Evolutionary conservation across 2,329 filamentous ascomycete genomes (phyloP).

Genomic region (Curvularia eragrostidis): DNA sequence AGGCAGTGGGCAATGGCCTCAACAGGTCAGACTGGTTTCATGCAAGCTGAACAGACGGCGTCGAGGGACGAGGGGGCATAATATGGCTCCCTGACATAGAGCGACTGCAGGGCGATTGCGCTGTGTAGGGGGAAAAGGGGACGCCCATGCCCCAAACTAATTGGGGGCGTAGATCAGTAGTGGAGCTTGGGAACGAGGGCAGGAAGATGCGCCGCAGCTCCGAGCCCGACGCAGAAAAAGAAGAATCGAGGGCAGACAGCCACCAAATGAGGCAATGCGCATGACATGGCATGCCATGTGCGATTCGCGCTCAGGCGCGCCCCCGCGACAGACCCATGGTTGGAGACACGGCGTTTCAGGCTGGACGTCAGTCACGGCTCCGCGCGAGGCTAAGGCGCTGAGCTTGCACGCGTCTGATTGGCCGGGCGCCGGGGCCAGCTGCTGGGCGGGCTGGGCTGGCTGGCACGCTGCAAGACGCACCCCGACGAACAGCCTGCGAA

Average conservation of each 20-base stretch:
- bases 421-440: slow-evolving; percentile 5
- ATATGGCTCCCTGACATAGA: slow-evolving; percentile 31
- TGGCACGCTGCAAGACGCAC: slow-evolving; percentile 11
- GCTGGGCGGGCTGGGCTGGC: slow-evolving; percentile 2
- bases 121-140: slow-evolving; percentile 39
- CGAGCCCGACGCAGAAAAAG: slow-evolving; percentile 14
- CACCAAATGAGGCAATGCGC: neutral
- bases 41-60: slow-evolving; percentile 22
- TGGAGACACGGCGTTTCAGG: neutral
- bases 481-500: slow-evolving; percentile 17
- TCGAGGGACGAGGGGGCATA: slow-evolving; percentile 33
- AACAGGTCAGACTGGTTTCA: slow-evolving; percentile 37
- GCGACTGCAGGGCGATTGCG: slow-evolving; percentile 21
- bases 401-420: slow-evolving; percentile 13
- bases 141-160: slow-evolving; percentile 22
- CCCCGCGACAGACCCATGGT: neutral
- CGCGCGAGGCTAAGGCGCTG: too few species aligned
- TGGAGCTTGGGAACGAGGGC: slow-evolving; percentile 17
- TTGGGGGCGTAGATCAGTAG: slow-evolving; percentile 27
- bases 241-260: neutral
- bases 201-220: slow-evolving; percentile 16
- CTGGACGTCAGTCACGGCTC: neutral
- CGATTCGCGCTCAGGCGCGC: neutral
- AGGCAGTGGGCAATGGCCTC: slow-evolving; percentile 21
- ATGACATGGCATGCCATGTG: neutral